Conservation (phyloP, 2,329 filamentous ascomycete genomes). For the Aspergillus quadrilineatus region DNA sequence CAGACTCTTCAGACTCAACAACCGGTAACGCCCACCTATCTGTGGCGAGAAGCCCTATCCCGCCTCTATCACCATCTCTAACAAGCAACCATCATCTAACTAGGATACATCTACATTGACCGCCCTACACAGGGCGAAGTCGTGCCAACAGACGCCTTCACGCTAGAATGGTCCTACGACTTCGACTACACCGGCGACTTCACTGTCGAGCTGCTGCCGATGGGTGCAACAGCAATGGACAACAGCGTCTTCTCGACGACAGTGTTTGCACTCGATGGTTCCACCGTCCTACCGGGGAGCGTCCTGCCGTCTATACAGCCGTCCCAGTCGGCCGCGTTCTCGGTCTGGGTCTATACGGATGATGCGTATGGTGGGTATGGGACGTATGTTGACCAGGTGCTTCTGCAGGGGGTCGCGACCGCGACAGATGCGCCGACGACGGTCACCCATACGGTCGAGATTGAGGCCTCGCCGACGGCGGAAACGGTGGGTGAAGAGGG, state of each 20-base stretch:
- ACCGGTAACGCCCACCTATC: no score
- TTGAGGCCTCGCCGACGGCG: no score
- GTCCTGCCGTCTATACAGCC: neutral
- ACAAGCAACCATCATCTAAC: no score
- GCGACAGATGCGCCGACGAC: neutral
- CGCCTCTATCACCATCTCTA: no score
- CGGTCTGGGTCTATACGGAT: neutral
- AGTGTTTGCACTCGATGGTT: neutral
- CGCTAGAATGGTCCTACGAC: neutral
- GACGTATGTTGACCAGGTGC: neutral
- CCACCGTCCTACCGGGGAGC: neutral
- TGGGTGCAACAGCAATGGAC: neutral
- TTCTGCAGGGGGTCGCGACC: neutral
- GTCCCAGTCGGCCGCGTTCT: neutral
- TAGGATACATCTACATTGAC: no score
- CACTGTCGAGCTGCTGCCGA: neutral
- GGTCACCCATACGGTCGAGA: neutral
- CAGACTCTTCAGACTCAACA: no score
- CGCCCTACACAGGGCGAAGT: conserved; percentile 56
- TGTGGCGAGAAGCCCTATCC: no score
- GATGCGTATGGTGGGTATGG: neutral
- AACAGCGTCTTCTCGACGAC: neutral
- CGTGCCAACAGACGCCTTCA: neutral
- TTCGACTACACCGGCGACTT: neutral
- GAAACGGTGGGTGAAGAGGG: no score